A percentile compares a stretch with the other conserved stretches of the same genome.
These are phyloP conservation scores for Ricinus communis DNA, from an alignment of 345 rosid genomes.

Conservation along the genomic window DNA sequence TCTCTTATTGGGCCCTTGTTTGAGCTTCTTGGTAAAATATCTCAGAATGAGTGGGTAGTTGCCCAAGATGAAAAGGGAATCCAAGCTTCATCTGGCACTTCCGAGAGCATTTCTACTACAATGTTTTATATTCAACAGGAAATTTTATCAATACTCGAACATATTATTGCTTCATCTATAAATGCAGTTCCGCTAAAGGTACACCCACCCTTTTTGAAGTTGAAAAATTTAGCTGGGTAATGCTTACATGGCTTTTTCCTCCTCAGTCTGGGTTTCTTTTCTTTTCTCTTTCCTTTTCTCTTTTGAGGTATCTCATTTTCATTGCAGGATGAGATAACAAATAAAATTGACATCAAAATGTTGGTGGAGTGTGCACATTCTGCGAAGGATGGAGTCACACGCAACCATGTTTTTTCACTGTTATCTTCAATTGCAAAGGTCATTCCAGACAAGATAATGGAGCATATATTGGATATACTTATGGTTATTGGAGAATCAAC, in stretches of 20 bases:
- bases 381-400: slow-evolving; percentile 55
- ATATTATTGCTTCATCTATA: slow-evolving; percentile 48
- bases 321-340: slow-evolving; percentile 53
- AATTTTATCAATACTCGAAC: slow-evolving; percentile 62
- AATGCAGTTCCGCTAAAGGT: slow-evolving; percentile 51
- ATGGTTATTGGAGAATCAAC: slow-evolving; percentile 76
- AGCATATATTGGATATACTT: slow-evolving; percentile 61
- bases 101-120: slow-evolving; percentile 36
- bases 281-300: background rate
- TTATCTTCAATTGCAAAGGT: slow-evolving; percentile 60
- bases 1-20: slow-evolving; percentile 68
- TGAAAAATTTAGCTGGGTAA: slow-evolving; percentile 7
- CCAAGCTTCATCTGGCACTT: slow-evolving; percentile 44
- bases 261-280: slow-evolving; percentile 3
- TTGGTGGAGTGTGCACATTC: slow-evolving; percentile 65
- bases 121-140: slow-evolving; percentile 56
- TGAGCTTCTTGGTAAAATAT: slow-evolving; percentile 58
- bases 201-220: slow-evolving; percentile 20
- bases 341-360: slow-evolving; percentile 52
- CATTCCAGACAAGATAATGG: slow-evolving; percentile 61
- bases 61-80: slow-evolving; percentile 34
- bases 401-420: slow-evolving; percentile 62
- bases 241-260: slow-evolving; percentile 8
- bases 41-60: slow-evolving; percentile 49
- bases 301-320: slow-evolving; percentile 13